These are phyloP conservation scores for Clitocybe nebularis DNA, from an alignment of 1,284 basidiomycete genomes.

Conservation along the genomic window DNA sequence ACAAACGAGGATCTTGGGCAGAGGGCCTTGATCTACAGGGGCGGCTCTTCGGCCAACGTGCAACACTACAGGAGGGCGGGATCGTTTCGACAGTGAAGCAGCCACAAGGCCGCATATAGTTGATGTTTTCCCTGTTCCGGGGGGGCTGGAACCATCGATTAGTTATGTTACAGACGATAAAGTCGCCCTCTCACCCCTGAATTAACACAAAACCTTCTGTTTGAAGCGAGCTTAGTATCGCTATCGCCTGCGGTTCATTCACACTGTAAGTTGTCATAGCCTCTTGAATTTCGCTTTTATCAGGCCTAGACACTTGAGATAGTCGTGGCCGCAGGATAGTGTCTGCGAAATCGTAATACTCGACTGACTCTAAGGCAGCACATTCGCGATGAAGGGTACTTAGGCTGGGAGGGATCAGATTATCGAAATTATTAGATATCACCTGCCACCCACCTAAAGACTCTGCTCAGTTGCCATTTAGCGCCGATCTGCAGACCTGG, in stretches of 20 bases:
- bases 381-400: constrained; percentile 93
- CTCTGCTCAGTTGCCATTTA: constrained; percentile 75
- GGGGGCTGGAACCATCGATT: constrained; percentile 58
- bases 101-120: constrained; percentile 96
- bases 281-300: constrained; percentile 52
- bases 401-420: constrained; percentile 47
- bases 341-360: constrained; percentile 76
- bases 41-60: constrained; percentile 37
- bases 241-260: constrained; percentile 93
- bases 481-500: constrained; percentile 61
- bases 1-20: constrained; percentile 85
- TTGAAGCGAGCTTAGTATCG: constrained; percentile 76
- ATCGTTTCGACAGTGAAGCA: constrained; percentile 68
- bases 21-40: constrained; percentile 39
- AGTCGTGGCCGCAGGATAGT: constrained; percentile 71
- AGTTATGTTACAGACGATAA: background rate
- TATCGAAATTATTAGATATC: background rate
- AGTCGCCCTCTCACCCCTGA: constrained; percentile 71
- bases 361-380: constrained; percentile 79
- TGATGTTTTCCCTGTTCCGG: constrained; percentile 98
- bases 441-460: constrained; percentile 72
- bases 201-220: constrained; percentile 87
- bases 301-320: constrained; percentile 42
- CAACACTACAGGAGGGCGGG: constrained; percentile 45
- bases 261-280: constrained; percentile 74